Evolutionary conservation across 2,329 filamentous ascomycete genomes (phyloP).

Genomic region (Apiospora malaysiana): DNA sequence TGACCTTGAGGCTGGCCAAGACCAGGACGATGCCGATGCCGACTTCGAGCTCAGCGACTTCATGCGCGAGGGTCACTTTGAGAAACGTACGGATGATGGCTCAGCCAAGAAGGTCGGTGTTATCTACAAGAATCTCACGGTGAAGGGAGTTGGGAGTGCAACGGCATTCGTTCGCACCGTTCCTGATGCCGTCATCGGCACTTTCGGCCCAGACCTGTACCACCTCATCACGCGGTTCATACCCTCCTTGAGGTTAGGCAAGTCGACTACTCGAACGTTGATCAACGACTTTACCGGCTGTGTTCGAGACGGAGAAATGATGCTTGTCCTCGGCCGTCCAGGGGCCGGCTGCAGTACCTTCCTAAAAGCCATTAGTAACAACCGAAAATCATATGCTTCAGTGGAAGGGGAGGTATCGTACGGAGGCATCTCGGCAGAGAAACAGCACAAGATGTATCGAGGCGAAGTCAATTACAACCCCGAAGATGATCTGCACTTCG

Average conservation of each 20-base stretch:
- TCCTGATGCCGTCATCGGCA: slow-evolving; percentile 75
- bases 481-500: slow-evolving; percentile 79
- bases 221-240: slow-evolving; percentile 56
- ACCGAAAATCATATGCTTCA: slow-evolving; percentile 66
- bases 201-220: slow-evolving; percentile 82
- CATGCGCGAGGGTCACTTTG: slow-evolving; percentile 76
- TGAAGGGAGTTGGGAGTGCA: slow-evolving; percentile 72
- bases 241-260: slow-evolving; percentile 37
- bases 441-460: slow-evolving; percentile 71
- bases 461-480: slow-evolving; percentile 81
- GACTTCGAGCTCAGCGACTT: slow-evolving; percentile 74
- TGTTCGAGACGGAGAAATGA: slow-evolving; percentile 73
- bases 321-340: slow-evolving; percentile 71
- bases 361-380: slow-evolving; percentile 76
- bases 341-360: slow-evolving; percentile 80
- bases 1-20: slow-evolving; percentile 38
- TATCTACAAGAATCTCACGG: slow-evolving; percentile 76
- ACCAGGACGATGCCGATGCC: slow-evolving; percentile 57
- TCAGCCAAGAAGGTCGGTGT: slow-evolving; percentile 81
- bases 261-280: slow-evolving; percentile 45
- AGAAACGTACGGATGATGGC: slow-evolving; percentile 69
- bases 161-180: slow-evolving; percentile 74
- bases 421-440: slow-evolving; percentile 71
- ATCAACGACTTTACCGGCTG: slow-evolving; percentile 72
- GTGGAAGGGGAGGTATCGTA: slow-evolving; percentile 76